These are phyloP conservation scores for Kitagawia praeruptora DNA, from an alignment of 129 eudicot genomes.

Conservation along the genomic window DNA sequence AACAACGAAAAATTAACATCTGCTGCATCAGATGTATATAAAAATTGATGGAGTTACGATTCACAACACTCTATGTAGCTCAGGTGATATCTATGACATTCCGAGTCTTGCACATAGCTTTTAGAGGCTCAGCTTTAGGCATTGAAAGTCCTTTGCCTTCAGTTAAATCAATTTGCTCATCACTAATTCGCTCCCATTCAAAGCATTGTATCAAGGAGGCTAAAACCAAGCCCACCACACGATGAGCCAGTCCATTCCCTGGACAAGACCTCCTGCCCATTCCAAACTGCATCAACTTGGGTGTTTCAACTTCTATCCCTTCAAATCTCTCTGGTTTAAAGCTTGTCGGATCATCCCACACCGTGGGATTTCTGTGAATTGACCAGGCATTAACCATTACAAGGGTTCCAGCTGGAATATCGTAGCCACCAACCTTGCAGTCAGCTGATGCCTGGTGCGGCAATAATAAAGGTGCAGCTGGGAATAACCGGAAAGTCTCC, in stretches of 20 bases:
- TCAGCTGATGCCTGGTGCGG: constrained; percentile 33
- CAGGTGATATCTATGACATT: constrained; percentile 4
- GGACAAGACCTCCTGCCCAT: too few relatives aligned
- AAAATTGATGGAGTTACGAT: too few relatives aligned
- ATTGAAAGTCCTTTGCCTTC: constrained; percentile 29
- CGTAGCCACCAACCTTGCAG: constrained; percentile 27
- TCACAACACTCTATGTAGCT: not conserved
- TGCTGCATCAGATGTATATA: too few relatives aligned
- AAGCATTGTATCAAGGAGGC: too few relatives aligned
- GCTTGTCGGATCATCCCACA: constrained; percentile 27
- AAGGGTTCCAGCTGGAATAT: constrained; percentile 26
- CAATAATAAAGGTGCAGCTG: constrained; percentile 25
- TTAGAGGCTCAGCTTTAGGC: constrained; percentile 38
- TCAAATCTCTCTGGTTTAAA: constrained; percentile 56
- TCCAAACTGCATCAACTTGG: too few relatives aligned
- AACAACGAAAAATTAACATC: too few relatives aligned
- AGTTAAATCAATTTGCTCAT: constrained; percentile 19
- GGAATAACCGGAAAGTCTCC: constrained; percentile 30
- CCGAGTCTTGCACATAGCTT: constrained; percentile 27
- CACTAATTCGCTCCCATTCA: not conserved
- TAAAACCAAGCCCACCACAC: too few relatives aligned
- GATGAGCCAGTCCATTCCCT: too few relatives aligned
- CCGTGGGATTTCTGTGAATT: constrained; percentile 27
- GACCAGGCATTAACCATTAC: constrained; percentile 34
- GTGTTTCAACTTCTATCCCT: not conserved